Base-by-base conservation (phyloP, 768 basidiomycete genomes). In the Tricholoma hemisulphureum region DNA sequence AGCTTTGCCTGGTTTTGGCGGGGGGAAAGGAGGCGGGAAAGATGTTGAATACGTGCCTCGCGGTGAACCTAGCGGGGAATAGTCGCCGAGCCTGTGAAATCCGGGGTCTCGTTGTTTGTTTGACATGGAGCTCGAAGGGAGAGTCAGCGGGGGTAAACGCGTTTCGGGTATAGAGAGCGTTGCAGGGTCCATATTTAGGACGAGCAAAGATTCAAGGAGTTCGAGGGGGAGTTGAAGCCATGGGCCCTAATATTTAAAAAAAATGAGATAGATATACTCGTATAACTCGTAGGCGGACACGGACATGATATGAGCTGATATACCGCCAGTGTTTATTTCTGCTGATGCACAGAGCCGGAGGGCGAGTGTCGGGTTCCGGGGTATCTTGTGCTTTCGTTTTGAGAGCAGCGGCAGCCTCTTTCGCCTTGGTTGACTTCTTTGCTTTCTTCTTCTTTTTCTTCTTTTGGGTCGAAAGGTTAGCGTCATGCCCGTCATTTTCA, bases 301-400 rank as follows among this genome's bases (percentile, higher is more conserved):
- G 58, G 75, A 92, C 91, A 70, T 93, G 91, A 70, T 91, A 93
- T 21, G 92, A 92, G 73, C 89, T 92, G 73, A 95, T 94, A 66
- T 93, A 94, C 26, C 87, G 84, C 93, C 93, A 94, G 66, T 95
- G 93, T 71, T 95, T 95, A 76, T 95, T 94, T 63, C 93, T 83
- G 74, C 89, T 91, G 65, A 95, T 95, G 69, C 89, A 91, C 3
- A 95, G 80, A 32, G 89, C 84, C 0, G 87, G 80, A 14, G 84
- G 84, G 45, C 82, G 82, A 32, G 75, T 75, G 26, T 82, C 81
- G 26, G 73, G 71, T 29, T 77, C 75, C 45, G 63, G 64, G 20
- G 29, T n/a, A 49, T 66, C 68, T 53, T 68, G 64, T 31, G 69
- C 55, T 58, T 71, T 76, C 16, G 65, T 62, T 52, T 68, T 69